Conservation (phyloP, 2,329 filamentous ascomycete genomes). For the Aureobasidium lini region DNA sequence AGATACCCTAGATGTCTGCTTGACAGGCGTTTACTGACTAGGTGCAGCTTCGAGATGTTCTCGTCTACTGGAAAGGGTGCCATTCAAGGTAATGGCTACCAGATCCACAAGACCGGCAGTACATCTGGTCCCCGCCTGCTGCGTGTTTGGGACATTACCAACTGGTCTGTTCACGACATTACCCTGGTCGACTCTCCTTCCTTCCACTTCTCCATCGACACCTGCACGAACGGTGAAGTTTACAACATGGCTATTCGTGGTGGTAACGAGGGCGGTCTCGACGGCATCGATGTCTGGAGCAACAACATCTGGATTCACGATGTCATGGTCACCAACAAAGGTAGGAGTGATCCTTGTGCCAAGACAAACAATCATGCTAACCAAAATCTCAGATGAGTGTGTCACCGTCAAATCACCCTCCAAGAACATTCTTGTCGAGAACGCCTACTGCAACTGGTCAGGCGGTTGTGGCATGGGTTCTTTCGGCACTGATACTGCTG, state of each 20-base stretch:
- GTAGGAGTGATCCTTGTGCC: background rate
- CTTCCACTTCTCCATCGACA: constrained; percentile 46
- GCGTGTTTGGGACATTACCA: constrained; percentile 36
- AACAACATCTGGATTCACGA: constrained; percentile 53
- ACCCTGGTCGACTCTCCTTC: constrained; percentile 42
- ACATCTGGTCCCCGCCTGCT: constrained; percentile 39
- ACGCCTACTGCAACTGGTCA: constrained; percentile 56
- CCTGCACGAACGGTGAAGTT: constrained; percentile 44
- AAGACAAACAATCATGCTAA: background rate
- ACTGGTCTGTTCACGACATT: constrained; percentile 46
- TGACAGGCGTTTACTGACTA: constrained; percentile 23
- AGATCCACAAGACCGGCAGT: constrained; percentile 38
- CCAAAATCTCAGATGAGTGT: constrained; percentile 43
- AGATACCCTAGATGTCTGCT: background rate
- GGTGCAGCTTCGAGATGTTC: constrained; percentile 43
- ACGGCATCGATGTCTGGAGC: constrained; percentile 50
- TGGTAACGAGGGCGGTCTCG: constrained; percentile 45
- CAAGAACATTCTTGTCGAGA: constrained; percentile 50
- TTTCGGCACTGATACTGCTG: constrained; percentile 41
- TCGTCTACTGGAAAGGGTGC: constrained; percentile 46
- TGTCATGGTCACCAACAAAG: constrained; percentile 53
- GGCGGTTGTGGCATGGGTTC: constrained; percentile 52
- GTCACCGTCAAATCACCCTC: constrained; percentile 49
- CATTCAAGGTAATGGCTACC: constrained; percentile 47
- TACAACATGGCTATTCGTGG: constrained; percentile 51